A percentile compares a stretch with the other conserved stretches of the same genome.
Conservation (phyloP, 2,329 filamentous ascomycete genomes). For the Botrytis squamosa region DNA sequence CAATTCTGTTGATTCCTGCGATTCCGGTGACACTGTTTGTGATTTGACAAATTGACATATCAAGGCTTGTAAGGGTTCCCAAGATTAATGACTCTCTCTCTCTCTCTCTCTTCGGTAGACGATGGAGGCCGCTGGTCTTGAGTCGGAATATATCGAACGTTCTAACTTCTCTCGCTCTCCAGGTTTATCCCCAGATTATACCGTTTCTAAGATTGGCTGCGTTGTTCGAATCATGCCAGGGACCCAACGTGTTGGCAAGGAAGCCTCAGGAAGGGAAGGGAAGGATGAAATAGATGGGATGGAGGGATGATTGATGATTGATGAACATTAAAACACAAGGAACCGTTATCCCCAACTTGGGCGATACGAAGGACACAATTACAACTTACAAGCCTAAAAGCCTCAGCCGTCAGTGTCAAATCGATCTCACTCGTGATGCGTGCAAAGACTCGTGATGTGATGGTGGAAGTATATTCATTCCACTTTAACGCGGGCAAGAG, state of each 20-base stretch:
- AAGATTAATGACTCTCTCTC: neutral
- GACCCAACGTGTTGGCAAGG: neutral
- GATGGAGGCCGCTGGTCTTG: neutral
- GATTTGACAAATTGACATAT: neutral
- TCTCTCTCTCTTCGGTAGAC: neutral
- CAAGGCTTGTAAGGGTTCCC: neutral
- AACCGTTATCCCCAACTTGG: neutral
- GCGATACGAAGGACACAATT: neutral
- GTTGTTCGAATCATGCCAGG: neutral
- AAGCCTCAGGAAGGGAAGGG: neutral
- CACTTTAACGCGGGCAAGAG: neutral
- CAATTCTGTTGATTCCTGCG: neutral
- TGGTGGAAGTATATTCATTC: neutral
- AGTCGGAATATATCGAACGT: neutral
- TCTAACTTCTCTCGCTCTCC: neutral
- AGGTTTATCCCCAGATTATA: conserved; percentile 11
- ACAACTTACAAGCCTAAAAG: neutral
- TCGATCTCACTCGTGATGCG: neutral
- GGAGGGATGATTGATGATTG: conserved; percentile 6
- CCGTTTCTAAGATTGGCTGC: neutral
- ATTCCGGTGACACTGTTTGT: neutral
- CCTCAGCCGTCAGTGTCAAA: neutral
- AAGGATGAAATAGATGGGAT: neutral
- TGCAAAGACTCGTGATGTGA: conserved; percentile 4
- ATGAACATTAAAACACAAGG: neutral